Conservation (phyloP, 2,329 filamentous ascomycete species). For the Aspergillus costaricaensis region DNA sequence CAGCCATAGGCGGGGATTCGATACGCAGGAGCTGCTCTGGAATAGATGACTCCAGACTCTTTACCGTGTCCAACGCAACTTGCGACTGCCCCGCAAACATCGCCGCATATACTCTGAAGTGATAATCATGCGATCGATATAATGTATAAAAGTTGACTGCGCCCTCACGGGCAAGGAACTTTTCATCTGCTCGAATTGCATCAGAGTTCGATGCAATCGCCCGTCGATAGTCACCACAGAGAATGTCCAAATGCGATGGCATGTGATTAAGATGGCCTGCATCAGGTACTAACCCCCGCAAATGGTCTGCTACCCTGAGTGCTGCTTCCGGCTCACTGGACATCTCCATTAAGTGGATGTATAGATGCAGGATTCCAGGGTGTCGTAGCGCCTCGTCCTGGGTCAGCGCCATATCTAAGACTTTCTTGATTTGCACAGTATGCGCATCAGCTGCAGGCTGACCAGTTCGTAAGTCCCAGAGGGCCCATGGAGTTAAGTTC, state of each 20-base stretch:
- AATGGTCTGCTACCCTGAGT: conserved; percentile 59
- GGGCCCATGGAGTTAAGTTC: conserved; percentile 65
- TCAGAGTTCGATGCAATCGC: conserved; percentile 68
- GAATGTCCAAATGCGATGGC: conserved; percentile 74
- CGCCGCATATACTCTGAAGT: conserved; percentile 74
- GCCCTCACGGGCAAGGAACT: conserved; percentile 62
- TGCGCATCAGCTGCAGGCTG: conserved; percentile 56
- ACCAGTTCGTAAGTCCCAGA: conserved; percentile 64
- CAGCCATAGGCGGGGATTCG: conserved; percentile 71
- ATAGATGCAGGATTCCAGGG: conserved; percentile 71
- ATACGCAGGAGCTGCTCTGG: conserved; percentile 65
- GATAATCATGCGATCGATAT: conserved; percentile 73
- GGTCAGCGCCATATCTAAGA: conserved; percentile 61
- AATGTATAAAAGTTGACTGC: conserved; percentile 72
- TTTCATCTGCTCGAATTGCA: conserved; percentile 68
- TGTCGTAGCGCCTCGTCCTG: conserved; percentile 56
- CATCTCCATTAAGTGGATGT: conserved; percentile 80
- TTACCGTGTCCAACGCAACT: conserved; percentile 63
- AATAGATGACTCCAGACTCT: conserved; percentile 62
- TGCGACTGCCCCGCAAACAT: conserved; percentile 72
- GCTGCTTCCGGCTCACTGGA: conserved; percentile 66
- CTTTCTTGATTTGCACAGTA: conserved; percentile 59
- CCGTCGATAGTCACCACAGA: conserved; percentile 69
- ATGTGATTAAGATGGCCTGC: conserved; percentile 73
- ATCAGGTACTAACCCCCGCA: conserved; percentile 68